Conservation (phyloP, 2,329 filamentous ascomycete species). For the Tothia fuscella region DNA sequence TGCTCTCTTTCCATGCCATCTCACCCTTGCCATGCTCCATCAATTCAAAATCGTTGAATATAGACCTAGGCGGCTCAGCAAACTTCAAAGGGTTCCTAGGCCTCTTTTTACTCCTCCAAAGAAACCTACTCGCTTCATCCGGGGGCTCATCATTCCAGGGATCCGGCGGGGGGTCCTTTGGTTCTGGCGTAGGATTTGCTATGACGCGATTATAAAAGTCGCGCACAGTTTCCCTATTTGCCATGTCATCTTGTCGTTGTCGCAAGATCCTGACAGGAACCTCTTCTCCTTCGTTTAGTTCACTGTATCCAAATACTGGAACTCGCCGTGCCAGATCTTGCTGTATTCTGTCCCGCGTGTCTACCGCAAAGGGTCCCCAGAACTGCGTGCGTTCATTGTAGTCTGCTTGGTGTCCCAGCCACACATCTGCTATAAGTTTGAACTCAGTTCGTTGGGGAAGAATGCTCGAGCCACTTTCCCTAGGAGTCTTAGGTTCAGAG, state of each 20-base stretch:
- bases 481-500: neutral
- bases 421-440: slow-evolving; percentile 5
- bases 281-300: neutral
- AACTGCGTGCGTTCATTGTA: slow-evolving; percentile 4
- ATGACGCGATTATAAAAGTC: no score
- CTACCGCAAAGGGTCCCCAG: slow-evolving; percentile 7
- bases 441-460: neutral
- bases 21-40: no score
- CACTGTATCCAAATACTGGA: slow-evolving; percentile 9
- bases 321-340: slow-evolving; percentile 9
- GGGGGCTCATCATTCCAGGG: neutral
- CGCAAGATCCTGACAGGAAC: slow-evolving; percentile 6
- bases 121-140: no score
- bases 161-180: neutral
- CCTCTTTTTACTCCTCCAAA: no score
- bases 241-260: slow-evolving; percentile 5
- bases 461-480: neutral
- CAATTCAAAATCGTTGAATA: no score
- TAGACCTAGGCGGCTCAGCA: no score
- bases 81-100: no score
- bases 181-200: no score
- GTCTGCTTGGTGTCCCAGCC: slow-evolving; percentile 5
- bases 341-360: neutral
- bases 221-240: neutral
- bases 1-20: no score